Base-by-base conservation (phyloP, 345 rosid species). In the Arabidopsis suecica region DNA sequence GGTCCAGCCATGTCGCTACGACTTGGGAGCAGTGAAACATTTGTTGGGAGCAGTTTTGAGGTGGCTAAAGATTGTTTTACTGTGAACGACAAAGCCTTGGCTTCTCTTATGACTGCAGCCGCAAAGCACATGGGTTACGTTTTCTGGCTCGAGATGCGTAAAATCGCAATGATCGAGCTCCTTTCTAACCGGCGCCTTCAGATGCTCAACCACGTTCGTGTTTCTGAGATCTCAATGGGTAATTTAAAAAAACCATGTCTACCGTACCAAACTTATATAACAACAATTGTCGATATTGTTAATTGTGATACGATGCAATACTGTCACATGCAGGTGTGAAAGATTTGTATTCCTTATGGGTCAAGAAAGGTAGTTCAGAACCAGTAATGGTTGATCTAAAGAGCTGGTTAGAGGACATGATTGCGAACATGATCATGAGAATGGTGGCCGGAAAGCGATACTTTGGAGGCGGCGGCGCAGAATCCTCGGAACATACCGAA, bases 111-210 rank as follows among this genome's bases (percentile, higher is more conserved):
- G 45, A 73, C 81, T 2, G 74, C 75, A 1, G 92, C 86, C 1
- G 77, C 83, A 5, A 83, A 89, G 76, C 81, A 79, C 69, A 72
- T 89, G 86, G 87, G 93, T 38, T 92, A 89, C 76, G 69, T 88
- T 7, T 85, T 78, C 61, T 88, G 94, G 93, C 89, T 92, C 11
- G 82, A 86, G 62, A 72, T 88, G 84, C 82, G 88, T n/a, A 92
- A 92, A 81, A 84, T 90, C 9, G 83, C 83, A 5, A 83, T 78
- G n/a, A 55, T 78, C 5, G 88, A 92, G 75, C 81, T 92, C 47
- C 91, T 92, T 30, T 80, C 93, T 9, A 86, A 81, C 78, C 78
- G 80, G 3, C 65, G 90, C 37, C 84, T 89, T 10, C 87, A 85
- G 60, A 70, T 80, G 76, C 77, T 88, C 41, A 84, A 70, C 63